A percentile compares a stretch with the other conserved stretches of the same genome.
Conservation (phyloP, 2,329 filamentous ascomycete species). For the Diplodia mutila region DNA sequence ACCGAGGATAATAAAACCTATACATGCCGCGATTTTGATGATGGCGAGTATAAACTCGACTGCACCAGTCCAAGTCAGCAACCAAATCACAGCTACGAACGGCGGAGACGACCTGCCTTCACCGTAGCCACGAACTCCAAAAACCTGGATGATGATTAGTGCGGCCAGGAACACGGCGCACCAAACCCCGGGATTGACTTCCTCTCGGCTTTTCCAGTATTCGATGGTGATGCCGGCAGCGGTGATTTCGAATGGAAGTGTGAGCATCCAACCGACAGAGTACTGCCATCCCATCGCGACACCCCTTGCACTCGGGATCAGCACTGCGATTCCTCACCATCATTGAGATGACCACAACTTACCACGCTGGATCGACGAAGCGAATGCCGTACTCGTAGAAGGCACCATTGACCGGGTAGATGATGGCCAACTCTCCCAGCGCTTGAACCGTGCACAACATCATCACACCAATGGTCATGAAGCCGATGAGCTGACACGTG, state of each 20-base stretch:
- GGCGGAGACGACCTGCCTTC: slow-evolving; percentile 43
- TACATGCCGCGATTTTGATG: slow-evolving; percentile 62
- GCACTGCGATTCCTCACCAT: too few species aligned
- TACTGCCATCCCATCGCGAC: slow-evolving; percentile 45
- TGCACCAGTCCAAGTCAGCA: slow-evolving; percentile 37
- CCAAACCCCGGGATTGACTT: slow-evolving; percentile 33
- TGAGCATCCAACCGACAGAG: slow-evolving; percentile 40
- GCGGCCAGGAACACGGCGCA: slow-evolving; percentile 44
- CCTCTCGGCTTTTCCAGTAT: slow-evolving; percentile 39
- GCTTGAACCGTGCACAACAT: slow-evolving; percentile 48
- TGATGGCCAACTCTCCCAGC: slow-evolving; percentile 46
- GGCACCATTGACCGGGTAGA: slow-evolving; percentile 48
- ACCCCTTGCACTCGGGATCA: slow-evolving; percentile 26
- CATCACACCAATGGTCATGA: slow-evolving; percentile 40
- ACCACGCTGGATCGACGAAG: slow-evolving; percentile 53
- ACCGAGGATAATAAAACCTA: slow-evolving; percentile 67
- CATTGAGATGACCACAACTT: too few species aligned
- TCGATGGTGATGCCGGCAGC: slow-evolving; percentile 44
- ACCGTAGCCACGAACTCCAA: slow-evolving; percentile 46
- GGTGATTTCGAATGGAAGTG: slow-evolving; percentile 45
- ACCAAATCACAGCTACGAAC: slow-evolving; percentile 51
- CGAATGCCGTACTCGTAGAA: slow-evolving; percentile 47
- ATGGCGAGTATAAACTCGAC: slow-evolving; percentile 63
- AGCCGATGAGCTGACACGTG: slow-evolving; percentile 35
- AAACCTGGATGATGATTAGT: slow-evolving; percentile 44